These are phyloP conservation scores for Candida tibetensis DNA, from an alignment of 805 yeast genomes.

Conservation along the genomic window DNA sequence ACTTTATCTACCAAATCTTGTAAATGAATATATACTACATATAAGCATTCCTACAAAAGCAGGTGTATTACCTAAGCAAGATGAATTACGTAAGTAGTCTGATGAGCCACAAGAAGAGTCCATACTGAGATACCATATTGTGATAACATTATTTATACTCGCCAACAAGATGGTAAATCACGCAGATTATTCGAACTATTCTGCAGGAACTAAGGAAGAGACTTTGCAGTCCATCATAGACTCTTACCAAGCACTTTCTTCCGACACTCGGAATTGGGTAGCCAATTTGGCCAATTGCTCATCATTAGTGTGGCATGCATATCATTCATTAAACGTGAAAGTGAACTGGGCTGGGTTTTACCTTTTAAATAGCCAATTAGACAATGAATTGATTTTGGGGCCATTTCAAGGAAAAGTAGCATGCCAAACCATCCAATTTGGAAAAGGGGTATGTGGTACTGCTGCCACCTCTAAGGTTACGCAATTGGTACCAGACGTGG, in stretches of 20 bases:
- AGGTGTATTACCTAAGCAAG: too few species aligned
- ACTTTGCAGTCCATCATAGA: slow-evolving; percentile 54
- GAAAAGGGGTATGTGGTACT: slow-evolving; percentile 89
- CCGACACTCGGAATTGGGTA: slow-evolving; percentile 76
- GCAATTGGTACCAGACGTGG: slow-evolving; percentile 77
- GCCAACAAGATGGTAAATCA: slow-evolving; percentile 37
- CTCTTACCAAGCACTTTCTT: slow-evolving; percentile 63
- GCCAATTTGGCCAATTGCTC: slow-evolving; percentile 85
- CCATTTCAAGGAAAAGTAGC: slow-evolving; percentile 98
- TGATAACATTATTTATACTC: too few species aligned
- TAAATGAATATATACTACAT: too few species aligned
- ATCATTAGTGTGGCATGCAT: slow-evolving; percentile 85
- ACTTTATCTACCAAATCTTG: too few species aligned
- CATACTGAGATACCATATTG: too few species aligned
- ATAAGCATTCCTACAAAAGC: too few species aligned
- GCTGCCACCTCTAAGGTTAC: slow-evolving; percentile 62
- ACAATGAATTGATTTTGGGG: slow-evolving; percentile 62
- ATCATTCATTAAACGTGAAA: slow-evolving; percentile 51
- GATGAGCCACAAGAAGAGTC: too few species aligned
- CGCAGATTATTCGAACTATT: slow-evolving; percentile 70
- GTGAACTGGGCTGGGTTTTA: slow-evolving; percentile 97
- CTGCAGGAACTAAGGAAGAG: slow-evolving; percentile 43
- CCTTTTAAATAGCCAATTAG: slow-evolving; percentile 41
- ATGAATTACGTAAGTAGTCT: too few species aligned
- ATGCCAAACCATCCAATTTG: slow-evolving; percentile 76